Conservation (phyloP, 441 rosid species). For the Pelargonium cotyledonis region DNA sequence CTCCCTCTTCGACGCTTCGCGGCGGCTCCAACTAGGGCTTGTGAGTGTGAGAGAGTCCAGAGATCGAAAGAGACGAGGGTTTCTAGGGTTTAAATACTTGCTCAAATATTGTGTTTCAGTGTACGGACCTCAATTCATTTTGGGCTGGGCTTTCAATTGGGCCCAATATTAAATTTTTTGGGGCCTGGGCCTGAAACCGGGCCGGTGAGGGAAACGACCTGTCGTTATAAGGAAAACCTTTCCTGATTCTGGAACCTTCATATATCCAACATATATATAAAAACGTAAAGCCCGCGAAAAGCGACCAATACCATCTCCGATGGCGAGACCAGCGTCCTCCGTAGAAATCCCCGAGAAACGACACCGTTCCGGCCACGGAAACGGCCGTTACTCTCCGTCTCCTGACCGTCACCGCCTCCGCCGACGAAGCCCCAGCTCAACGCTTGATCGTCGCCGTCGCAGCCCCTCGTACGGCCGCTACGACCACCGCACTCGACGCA, state of each 20-base stretch:
- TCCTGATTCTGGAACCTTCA: too few relatives aligned
- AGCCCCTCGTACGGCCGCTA: neutral
- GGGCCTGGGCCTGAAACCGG: too few relatives aligned
- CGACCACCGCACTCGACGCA: slow-evolving; percentile 18
- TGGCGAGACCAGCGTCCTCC: slow-evolving; percentile 38
- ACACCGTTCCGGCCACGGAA: slow-evolving; percentile 19
- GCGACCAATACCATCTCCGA: slow-evolving; percentile 2
- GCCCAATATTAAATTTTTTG: too few relatives aligned
- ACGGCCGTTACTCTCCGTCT: slow-evolving; percentile 24
- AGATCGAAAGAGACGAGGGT: neutral
- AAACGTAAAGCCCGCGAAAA: neutral
- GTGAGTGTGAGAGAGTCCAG: neutral
- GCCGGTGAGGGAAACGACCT: too few relatives aligned
- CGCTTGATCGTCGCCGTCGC: neutral
- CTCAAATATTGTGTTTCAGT: neutral
- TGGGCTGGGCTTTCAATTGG: too few relatives aligned
- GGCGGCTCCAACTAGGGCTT: neutral
- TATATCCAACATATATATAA: too few relatives aligned
- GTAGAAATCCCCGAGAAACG: slow-evolving; percentile 31
- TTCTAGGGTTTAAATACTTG: neutral
- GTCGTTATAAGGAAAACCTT: too few relatives aligned
- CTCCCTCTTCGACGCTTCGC: neutral
- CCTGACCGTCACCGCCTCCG: slow-evolving; percentile 19
- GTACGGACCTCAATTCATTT: neutral
- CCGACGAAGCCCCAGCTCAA: slow-evolving; percentile 15